Evolutionary conservation across 495 filamentous ascomycete genomes (phyloP).

Genomic region (Talaromyces trachyspermus): DNA sequence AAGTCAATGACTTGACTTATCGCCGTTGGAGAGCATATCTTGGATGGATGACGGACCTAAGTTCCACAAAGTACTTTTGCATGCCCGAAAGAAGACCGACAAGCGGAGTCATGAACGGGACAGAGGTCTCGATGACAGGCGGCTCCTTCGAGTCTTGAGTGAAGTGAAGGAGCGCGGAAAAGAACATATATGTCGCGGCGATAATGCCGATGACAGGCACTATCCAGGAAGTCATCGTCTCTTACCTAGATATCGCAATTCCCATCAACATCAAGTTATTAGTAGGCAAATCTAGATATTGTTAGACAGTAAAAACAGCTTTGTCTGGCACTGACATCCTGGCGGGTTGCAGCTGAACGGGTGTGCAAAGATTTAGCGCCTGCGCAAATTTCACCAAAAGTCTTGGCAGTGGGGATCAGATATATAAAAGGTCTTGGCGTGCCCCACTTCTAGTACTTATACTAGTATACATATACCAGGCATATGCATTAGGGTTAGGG

Average conservation of each 20-base stretch:
- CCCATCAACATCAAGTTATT: too few relatives aligned
- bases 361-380: too few relatives aligned
- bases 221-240: neutral
- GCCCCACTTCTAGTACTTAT: too few relatives aligned
- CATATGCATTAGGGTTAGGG: too few relatives aligned
- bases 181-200: neutral
- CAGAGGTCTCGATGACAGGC: neutral
- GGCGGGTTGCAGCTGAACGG: too few relatives aligned
- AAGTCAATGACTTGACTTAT: neutral
- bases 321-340: too few relatives aligned
- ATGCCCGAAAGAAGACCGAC: constrained; percentile 1
- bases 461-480: too few relatives aligned
- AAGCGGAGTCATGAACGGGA: neutral
- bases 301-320: neutral
- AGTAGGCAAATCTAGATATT: neutral
- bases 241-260: too few relatives aligned
- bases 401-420: too few relatives aligned
- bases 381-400: too few relatives aligned
- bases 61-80: neutral
- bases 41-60: constrained; percentile 4
- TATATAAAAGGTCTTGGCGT: too few relatives aligned
- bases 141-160: neutral
- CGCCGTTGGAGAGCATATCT: neutral
- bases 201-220: neutral
- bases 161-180: neutral